Evolutionary conservation across 129 eudicot genomes (phyloP), one percentile per base, ranked within the genome.

Genomic region (Ambrosia trifida): DNA sequence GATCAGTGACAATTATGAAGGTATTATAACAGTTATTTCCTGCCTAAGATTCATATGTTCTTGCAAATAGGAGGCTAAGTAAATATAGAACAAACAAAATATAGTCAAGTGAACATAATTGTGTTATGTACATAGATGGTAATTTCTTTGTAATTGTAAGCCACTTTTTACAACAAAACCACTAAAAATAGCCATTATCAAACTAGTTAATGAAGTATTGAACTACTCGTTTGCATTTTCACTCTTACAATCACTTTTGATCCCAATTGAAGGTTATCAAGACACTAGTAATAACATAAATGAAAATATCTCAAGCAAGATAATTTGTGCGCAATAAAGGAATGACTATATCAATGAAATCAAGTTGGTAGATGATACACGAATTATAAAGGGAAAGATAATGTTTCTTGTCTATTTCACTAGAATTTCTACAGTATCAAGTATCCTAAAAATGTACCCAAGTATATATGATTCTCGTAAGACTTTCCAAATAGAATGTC

Each of bases 1-100:
- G 56, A 57, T 57, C 50, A 70, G 64, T 60, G n/a, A 19, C 43
- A 44, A 60, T 78, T 50, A 59, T n/a, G 40, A 70, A 33, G 49
- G 30, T 63, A 43, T 18, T 32, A 52, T 49, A 53, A 72, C 14
- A 71, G 5, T 11, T 50, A 18, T 5, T 35, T 63, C 11, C 60
- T 19, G 75, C 66, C 56, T 52, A 41, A 68, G 62, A 68, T 33
- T 30, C 58, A 33, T n/a, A 68, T 35, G 20, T 17, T 52, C 50
- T 38, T 14, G 47, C 47, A 54, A 76, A 60, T 16, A 62, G 75
- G 30, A 19, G 46, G 60, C 56, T n/a, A 14, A 19, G 71, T 59
- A 40, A 44, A 51, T 40, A 10, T 16, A 16, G 35, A 59, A 24
- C 40, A 31, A 30, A 2, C 12, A 31, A 16, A 64, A 52, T 12